Evolutionary conservation across 129 eudicot genomes (phyloP).

Genomic region (Gnaphalium uliginosum): DNA sequence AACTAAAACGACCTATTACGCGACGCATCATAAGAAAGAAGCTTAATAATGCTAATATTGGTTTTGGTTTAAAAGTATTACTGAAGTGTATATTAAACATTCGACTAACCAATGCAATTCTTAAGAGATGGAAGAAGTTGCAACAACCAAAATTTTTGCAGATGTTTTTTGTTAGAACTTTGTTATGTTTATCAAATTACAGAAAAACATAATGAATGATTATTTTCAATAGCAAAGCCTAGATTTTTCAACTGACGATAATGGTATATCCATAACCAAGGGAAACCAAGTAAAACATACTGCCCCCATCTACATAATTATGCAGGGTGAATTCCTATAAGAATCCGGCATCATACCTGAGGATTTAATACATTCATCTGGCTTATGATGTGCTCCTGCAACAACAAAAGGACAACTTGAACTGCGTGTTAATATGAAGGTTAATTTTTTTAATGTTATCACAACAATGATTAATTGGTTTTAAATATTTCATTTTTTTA

Average conservation of each 20-base stretch:
- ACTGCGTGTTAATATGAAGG: background rate
- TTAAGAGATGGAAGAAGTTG: background rate
- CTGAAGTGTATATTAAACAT: background rate
- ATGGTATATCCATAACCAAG: too few relatives aligned
- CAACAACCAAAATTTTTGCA: background rate
- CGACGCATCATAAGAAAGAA: too few relatives aligned
- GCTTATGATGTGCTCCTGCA: conserved; percentile 61
- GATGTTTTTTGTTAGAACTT: background rate
- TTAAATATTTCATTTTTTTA: too few relatives aligned
- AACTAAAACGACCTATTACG: too few relatives aligned
- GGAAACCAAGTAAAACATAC: too few relatives aligned
- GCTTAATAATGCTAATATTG: too few relatives aligned
- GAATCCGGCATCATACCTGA: conserved; percentile 58
- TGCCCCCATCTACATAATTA: background rate
- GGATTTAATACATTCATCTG: conserved; percentile 74
- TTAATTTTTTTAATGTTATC: too few relatives aligned
- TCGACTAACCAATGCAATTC: background rate
- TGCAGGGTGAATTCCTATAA: background rate
- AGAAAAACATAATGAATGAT: background rate
- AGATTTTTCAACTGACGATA: too few relatives aligned
- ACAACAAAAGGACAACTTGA: conserved; percentile 20
- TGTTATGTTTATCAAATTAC: background rate
- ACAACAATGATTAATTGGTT: too few relatives aligned
- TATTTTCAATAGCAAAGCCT: too few relatives aligned
- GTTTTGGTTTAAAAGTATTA: too few relatives aligned